Evolutionary conservation across 73 alveolate genomes (phyloP).

Genomic region (Tetrahymena malaccensis): DNA sequence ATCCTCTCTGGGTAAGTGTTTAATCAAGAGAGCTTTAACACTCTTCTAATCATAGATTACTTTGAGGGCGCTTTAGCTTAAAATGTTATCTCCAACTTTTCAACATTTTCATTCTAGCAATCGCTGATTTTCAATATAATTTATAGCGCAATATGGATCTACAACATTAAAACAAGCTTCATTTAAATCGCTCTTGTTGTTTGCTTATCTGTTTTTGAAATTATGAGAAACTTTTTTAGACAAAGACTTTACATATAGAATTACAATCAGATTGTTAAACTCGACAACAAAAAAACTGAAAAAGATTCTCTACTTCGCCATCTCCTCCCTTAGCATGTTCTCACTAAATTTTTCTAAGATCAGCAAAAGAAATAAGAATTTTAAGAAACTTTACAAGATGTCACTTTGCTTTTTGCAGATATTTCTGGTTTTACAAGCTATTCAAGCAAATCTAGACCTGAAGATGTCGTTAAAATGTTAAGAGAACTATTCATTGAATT

Average conservation of each 20-base stretch:
- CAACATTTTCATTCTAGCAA: background rate
- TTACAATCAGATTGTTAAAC: background rate
- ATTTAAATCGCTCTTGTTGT: background rate
- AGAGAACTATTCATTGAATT: conserved; percentile 63
- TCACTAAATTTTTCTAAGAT: conserved; percentile 42
- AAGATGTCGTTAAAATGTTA: conserved; percentile 70
- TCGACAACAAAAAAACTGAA: conserved; percentile 9
- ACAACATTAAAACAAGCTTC: background rate
- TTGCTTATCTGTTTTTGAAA: background rate
- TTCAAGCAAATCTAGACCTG: conserved; percentile 67
- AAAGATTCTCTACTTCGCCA: conserved; percentile 20
- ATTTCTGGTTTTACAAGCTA: conserved; percentile 76
- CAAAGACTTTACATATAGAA: background rate
- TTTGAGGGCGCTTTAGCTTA: background rate
- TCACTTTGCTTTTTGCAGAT: conserved; percentile 79
- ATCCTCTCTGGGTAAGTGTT: background rate
- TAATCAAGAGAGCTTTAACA: background rate
- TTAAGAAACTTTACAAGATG: conserved; percentile 64
- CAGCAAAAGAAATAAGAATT: conserved; percentile 58
- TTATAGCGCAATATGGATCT: background rate
- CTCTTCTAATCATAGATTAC: background rate
- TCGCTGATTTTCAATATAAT: background rate
- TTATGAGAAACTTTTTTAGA: background rate
- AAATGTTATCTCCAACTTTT: background rate
- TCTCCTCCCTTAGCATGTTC: conserved; percentile 25